Evolutionary conservation across 2,329 filamentous ascomycete species (phyloP), one percentile per base, ranked within the genome.

Genomic region (Sordariomycetes sp.): DNA sequence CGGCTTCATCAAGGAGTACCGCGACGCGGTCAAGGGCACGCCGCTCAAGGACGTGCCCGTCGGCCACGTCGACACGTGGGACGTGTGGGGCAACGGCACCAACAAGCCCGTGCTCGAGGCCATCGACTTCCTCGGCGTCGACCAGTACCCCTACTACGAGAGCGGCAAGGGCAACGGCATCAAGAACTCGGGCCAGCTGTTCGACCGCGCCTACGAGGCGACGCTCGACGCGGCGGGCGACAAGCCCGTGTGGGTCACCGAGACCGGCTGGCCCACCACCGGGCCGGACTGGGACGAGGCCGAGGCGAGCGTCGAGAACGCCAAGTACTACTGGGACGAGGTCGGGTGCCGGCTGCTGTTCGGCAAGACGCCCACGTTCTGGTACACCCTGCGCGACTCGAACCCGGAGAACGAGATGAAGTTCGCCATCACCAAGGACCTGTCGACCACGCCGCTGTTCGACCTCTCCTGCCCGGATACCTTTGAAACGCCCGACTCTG

Each of bases 11-110:
- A 71, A 78, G 60, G 76, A 88, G 68, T 84, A 89, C 61, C 83
- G 85, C 62, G 70, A 76, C 28, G 77, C 82, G 61, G 81, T 95
- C 66, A 67, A 79, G 32, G 81, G 80, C 60, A 90, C 88, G 18
- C 68, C 74, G 55, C 74, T 88, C 22, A 73, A 78, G 46, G 72
- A 73, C 32, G 79, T 76, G 53, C 76, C 82, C n/a, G 76, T 96
- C 60, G 90, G 90, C 57, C 91, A 96, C 72, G 90, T 96, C 69
- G 91, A 96, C 69, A 95, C 91, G 56, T 96, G 90, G 90, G 90
- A 86, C 43, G 83, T 82, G 57, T 92, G 85, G 79, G 83, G 83
- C 69, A 91, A 95, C 71, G 71, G 73, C 57, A 82, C 85, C 67
- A 95, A 93, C 80, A 72, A 74, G 55, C 82, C 79, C 48, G 83